Percentiles rank a stretch among this genome's conserved stretches.
These are phyloP conservation scores for Aspergillus sclerotioniger DNA, from an alignment of 495 filamentous ascomycete species.

Conservation along the genomic window DNA sequence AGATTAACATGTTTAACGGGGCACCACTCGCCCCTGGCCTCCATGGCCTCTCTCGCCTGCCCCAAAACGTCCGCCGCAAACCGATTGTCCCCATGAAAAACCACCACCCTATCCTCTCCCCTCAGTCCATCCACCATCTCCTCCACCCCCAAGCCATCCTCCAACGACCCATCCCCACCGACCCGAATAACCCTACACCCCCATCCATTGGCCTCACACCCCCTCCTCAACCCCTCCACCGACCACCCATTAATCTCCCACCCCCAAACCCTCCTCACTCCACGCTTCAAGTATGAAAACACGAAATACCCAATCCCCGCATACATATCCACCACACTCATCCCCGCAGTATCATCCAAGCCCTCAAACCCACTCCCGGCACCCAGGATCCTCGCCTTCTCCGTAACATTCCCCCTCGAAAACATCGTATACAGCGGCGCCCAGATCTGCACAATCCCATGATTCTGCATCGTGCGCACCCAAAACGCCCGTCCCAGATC, in stretches of 20 bases:
- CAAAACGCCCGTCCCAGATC: conserved; percentile 70
- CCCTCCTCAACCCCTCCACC: conserved; percentile 73
- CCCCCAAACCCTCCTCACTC: conserved; percentile 67
- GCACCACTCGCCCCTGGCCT: conserved; percentile 29
- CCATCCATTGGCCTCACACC: conserved; percentile 68
- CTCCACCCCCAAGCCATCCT: conserved; percentile 21
- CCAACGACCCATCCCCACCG: conserved; percentile 23
- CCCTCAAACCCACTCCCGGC: conserved; percentile 29
- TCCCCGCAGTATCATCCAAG: conserved; percentile 30
- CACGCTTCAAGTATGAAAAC: conserved; percentile 73
- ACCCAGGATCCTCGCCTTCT: conserved; percentile 72
- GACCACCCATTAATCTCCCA: conserved; percentile 92
- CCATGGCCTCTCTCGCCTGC: conserved; percentile 22
- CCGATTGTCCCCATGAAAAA: conserved; percentile 72
- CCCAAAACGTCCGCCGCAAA: conserved; percentile 50
- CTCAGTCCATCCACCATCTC: conserved; percentile 27
- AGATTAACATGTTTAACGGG: conserved; percentile 71
- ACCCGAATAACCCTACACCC: conserved; percentile 47
- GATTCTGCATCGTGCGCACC: conserved; percentile 67
- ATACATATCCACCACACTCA: conserved; percentile 76
- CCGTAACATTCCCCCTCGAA: conserved; percentile 79
- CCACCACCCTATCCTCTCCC: conserved; percentile 46
- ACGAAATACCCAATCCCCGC: conserved; percentile 92
- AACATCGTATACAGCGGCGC: conserved; percentile 91
- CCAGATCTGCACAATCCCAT: conserved; percentile 82